Percentiles rank a stretch among this genome's conserved stretches.
These are phyloP conservation scores for Citrus unshiu DNA, from an alignment of 345 rosid genomes.

Conservation along the genomic window DNA sequence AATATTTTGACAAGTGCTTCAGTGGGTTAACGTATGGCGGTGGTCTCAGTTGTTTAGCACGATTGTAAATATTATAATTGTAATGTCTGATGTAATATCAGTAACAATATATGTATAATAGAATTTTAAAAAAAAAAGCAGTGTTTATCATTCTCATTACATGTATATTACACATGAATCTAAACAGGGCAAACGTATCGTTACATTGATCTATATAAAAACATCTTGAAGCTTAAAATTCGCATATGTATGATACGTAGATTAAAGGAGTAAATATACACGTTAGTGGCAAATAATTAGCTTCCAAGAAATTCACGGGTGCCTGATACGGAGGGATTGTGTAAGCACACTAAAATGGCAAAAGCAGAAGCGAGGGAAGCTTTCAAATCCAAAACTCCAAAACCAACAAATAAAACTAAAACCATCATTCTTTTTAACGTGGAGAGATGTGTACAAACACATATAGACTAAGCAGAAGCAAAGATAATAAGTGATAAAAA, in stretches of 20 bases:
- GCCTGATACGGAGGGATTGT: not conserved
- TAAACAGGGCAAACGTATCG: too few relatives aligned
- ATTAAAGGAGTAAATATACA: not conserved
- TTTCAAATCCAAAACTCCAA: not conserved
- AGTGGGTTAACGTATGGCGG: too few relatives aligned
- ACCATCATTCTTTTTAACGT: not conserved
- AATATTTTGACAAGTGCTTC: too few relatives aligned
- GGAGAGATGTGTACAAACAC: not conserved
- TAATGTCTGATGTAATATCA: too few relatives aligned
- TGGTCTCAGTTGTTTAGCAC: too few relatives aligned
- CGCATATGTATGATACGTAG: not conserved
- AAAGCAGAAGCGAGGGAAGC: too few relatives aligned
- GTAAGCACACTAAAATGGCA: not conserved
- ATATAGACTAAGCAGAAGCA: not conserved
- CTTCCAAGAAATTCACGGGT: conserved; percentile 3
- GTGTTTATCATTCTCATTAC: too few relatives aligned
- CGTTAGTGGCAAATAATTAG: not conserved
- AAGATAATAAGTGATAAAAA: not conserved
- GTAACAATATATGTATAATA: fast-evolving
- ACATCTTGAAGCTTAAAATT: not conserved
- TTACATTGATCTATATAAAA: too few relatives aligned
- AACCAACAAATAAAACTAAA: not conserved
- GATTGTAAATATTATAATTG: too few relatives aligned
- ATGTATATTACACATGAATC: too few relatives aligned
- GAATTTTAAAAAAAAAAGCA: too few relatives aligned